These are phyloP conservation scores for Olyra latifolia DNA, from an alignment of 176 grass and related monocot species.

Conservation along the genomic window DNA sequence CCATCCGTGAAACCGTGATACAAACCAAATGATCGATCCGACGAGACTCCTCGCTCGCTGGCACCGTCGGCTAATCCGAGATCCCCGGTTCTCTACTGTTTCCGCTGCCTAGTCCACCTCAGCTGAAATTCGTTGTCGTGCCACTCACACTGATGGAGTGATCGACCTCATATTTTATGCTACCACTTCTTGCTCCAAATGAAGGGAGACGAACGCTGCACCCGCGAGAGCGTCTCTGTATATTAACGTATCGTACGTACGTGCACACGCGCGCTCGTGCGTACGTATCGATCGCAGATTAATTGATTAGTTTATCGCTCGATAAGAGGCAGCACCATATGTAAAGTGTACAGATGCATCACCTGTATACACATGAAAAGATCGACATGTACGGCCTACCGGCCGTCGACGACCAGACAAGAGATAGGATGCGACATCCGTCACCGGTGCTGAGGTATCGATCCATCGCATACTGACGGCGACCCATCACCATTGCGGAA, in stretches of 20 bases:
- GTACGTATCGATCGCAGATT: background rate
- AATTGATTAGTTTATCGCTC: background rate
- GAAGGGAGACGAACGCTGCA: too few species aligned
- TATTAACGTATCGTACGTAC: too few species aligned
- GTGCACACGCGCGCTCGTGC: too few species aligned
- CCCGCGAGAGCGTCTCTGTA: too few species aligned
- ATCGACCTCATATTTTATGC: too few species aligned
- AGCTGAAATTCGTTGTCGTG: background rate
- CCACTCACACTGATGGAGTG: too few species aligned
- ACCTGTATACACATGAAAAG: background rate
- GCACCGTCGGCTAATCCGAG: too few species aligned
- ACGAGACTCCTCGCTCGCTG: too few species aligned
- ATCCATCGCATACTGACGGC: background rate
- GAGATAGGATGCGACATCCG: background rate
- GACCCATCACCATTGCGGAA: conserved; percentile 4
- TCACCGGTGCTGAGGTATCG: background rate
- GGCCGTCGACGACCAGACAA: background rate
- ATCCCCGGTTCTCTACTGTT: background rate
- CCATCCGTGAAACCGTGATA: too few species aligned
- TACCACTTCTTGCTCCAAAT: too few species aligned
- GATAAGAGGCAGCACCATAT: conserved; percentile 15
- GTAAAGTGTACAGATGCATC: background rate
- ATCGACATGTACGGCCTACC: conserved; percentile 46
- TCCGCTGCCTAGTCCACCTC: background rate
- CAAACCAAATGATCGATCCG: too few species aligned